A percentile compares a stretch with the other conserved stretches of the same genome.
phyloP scores from a whole-genome alignment of 768 basidiomycete species.

The Cystofilobasidium capitatum region DNA sequence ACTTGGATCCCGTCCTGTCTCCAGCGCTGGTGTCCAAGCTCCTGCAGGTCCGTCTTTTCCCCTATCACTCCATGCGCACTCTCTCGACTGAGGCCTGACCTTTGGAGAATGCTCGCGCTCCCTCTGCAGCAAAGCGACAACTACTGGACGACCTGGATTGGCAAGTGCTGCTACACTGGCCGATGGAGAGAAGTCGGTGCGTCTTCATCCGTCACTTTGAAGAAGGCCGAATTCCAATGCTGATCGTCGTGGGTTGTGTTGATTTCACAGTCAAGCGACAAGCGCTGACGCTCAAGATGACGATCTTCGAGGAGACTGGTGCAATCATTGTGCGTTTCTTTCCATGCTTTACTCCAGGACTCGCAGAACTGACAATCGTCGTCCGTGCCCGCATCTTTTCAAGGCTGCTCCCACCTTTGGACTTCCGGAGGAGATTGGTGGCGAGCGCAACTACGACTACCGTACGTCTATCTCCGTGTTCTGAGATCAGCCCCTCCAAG shows the following conservation, averaged over 20 bases:
- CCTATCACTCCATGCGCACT: neutral
- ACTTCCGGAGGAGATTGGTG: conserved; percentile 82
- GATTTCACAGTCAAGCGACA: conserved; percentile 64
- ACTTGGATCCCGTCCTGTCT: conserved; percentile 64
- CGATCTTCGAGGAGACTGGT: conserved; percentile 64
- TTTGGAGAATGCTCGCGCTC: too few species aligned
- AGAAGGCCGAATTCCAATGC: neutral
- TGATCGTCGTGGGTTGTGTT: neutral
- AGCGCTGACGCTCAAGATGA: conserved; percentile 79
- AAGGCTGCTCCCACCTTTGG: conserved; percentile 80
- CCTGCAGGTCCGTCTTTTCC: neutral
- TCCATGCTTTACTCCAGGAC: neutral
- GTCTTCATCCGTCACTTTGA: neutral
- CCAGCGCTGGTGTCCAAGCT: neutral
- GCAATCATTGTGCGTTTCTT: conserved; percentile 53
- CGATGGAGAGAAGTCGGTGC: conserved; percentile 72
- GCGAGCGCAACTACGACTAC: conserved; percentile 52
- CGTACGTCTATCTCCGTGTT: too few species aligned
- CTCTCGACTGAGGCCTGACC: too few species aligned
- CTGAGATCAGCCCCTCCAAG: too few species aligned
- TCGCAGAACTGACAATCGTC: neutral
- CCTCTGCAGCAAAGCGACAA: conserved; percentile 8
- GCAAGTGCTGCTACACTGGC: conserved; percentile 74
- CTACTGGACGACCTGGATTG: conserved; percentile 13
- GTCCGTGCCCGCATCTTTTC: neutral